phyloP scores from a whole-genome alignment of 2,329 filamentous ascomycete species.

The Ophiostoma tasmaniense region DNA sequence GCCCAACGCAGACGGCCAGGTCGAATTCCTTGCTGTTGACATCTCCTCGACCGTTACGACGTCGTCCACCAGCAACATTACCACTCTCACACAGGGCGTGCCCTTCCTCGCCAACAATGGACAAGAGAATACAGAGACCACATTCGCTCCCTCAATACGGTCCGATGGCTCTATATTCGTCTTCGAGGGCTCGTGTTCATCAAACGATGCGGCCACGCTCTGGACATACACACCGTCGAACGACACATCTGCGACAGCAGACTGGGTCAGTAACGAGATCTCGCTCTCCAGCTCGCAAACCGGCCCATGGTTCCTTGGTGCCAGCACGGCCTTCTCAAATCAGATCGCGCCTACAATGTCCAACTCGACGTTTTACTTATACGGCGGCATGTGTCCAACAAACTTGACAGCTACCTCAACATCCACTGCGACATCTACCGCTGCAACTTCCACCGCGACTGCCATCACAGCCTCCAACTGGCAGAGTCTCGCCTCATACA shows the following conservation, averaged over 20 bases:
- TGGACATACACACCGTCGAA: conserved; percentile 53
- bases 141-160: conserved; percentile 62
- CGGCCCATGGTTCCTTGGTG: conserved; percentile 45
- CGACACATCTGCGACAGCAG: neutral
- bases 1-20: conserved; percentile 35
- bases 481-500: conserved; percentile 66
- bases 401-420: conserved; percentile 23
- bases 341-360: conserved; percentile 45
- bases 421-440: conserved; percentile 22
- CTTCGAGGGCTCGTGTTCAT: conserved; percentile 63
- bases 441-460: conserved; percentile 23
- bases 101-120: conserved; percentile 51
- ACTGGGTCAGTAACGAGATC: conserved; percentile 12
- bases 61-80: conserved; percentile 32
- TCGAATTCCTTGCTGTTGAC: conserved; percentile 56
- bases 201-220: conserved; percentile 33
- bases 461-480: conserved; percentile 39
- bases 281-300: conserved; percentile 8
- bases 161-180: conserved; percentile 62
- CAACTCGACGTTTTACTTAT: conserved; percentile 57
- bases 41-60: conserved; percentile 49
- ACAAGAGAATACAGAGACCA: conserved; percentile 33
- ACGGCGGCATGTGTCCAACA: conserved; percentile 78
- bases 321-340: conserved; percentile 59
- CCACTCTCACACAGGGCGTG: conserved; percentile 46